Evolutionary conservation across 2,329 filamentous ascomycete genomes (phyloP).

Genomic region (Elsinoe ampelina): DNA sequence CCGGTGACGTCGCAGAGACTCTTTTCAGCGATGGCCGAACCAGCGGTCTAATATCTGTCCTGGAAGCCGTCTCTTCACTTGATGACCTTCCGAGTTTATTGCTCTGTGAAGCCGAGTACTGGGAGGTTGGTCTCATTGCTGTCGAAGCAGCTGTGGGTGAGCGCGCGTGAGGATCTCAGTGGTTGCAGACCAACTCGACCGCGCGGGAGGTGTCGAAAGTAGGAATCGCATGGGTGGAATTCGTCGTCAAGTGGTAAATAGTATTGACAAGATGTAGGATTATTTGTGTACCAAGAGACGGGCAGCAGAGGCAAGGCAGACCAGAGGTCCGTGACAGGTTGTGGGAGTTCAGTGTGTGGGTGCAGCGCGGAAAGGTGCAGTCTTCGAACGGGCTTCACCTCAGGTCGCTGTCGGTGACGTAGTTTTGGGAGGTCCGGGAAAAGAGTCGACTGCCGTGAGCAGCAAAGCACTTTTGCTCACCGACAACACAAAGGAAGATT

Average conservation of each 20-base stretch:
- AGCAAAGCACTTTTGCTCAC: not conserved
- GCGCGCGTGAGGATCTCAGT: not conserved
- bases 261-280: not conserved
- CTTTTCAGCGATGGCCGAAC: slow-evolving; percentile 4
- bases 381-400: not conserved
- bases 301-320: not conserved
- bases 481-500: not conserved
- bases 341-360: not conserved
- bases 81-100: not conserved
- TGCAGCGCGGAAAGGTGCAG: not conserved
- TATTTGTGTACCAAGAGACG: not conserved
- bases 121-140: not conserved
- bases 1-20: slow-evolving; percentile 5
- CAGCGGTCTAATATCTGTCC: not conserved
- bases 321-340: not conserved
- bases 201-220: not conserved
- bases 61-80: not conserved
- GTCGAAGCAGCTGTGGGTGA: not conserved
- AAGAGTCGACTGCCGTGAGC: not conserved
- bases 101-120: slow-evolving; percentile 6
- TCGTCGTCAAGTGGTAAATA: not conserved
- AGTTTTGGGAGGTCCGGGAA: not conserved
- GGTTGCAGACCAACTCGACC: slow-evolving; percentile 4
- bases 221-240: not conserved
- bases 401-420: not conserved